phyloP scores from a whole-genome alignment of 306 rosid genomes.

The Gynostemma pentaphyllum region DNA sequence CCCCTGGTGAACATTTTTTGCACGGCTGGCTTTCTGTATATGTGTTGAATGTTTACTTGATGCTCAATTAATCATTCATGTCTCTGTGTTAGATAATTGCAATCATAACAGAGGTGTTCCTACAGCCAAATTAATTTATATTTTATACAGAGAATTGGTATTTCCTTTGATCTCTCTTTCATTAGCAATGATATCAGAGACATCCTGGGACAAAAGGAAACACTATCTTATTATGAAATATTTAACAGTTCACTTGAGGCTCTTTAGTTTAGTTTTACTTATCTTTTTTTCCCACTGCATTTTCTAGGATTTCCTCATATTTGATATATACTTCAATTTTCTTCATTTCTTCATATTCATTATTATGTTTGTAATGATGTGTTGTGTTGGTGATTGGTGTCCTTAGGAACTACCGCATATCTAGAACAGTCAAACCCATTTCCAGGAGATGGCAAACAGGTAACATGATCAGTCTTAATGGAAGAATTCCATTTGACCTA shows the following conservation, averaged over 20 bases:
- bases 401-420: slow-evolving; percentile 65
- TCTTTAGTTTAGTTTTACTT: neutral
- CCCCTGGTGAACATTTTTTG: neutral
- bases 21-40: neutral
- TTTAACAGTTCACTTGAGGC: slow-evolving; percentile 2
- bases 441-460: slow-evolving; percentile 95
- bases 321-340: neutral
- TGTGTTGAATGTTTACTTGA: neutral
- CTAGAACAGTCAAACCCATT: slow-evolving; percentile 72
- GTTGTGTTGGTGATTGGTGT: slow-evolving; percentile 24
- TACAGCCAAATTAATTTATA: neutral
- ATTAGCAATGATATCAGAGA: neutral
- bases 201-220: neutral
- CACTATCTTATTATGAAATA: too few species aligned
- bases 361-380: slow-evolving; percentile 2
- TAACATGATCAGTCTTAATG: slow-evolving; percentile 14
- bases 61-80: neutral
- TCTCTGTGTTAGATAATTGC: neutral
- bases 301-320: neutral
- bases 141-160: neutral
- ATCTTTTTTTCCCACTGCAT: neutral
- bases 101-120: neutral
- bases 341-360: neutral
- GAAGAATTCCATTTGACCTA: neutral
- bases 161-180: neutral